Evolutionary conservation across 2,329 filamentous ascomycete genomes (phyloP), one percentile per base, ranked within the genome.

Genomic region (Cladosporium colombiae): DNA sequence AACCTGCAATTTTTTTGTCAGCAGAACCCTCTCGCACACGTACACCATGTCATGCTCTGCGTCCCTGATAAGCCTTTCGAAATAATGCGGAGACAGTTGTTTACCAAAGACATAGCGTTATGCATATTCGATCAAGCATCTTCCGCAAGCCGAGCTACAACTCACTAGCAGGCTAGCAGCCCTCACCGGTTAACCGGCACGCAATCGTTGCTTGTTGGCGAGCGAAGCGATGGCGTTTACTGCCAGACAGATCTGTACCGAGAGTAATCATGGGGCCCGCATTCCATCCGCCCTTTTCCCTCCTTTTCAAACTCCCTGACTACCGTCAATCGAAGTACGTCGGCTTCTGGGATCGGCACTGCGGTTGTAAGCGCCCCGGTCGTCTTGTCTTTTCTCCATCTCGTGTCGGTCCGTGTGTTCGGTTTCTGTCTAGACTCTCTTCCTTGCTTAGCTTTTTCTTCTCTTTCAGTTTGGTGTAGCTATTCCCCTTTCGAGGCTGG

Each of bases 91-190:
- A 46, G 35, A 46, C 23, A 8, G 35, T 59, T 25, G 10, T 13
- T 53, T 10, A 14, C 11, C 21, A 21, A 46, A 46, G 27, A 33
- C 5, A 21, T 31, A 31, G 40, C 29, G 21, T 62, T 62, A 62
- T 55, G 60, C 60, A 62, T 62, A 62, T 14, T 14, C 37, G 23
- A 62, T 44, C 60, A 62, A 62, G 60, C 60, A 53, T 62, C 49
- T 62, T 49, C 60, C 60, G 60, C 18, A 5, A 2, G 10, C 52
- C 52, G 52, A 33, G 27, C 27, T 33, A 53, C 50, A 5, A 31
- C n/a, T 46, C 23, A 40, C 49, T 27, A 23, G n/a, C 33, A 18
- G n/a, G 29, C 49, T 27, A 23, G n/a, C 33, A 18, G n/a, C 49
- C 49, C 49, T 18, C 49, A 49, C 60, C 60, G 60, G 60, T 55